A percentile compares a stretch with the other conserved stretches of the same genome.
Conservation (phyloP, 2,329 filamentous ascomycete species). For the Stagonosporopsis rhizophila region DNA sequence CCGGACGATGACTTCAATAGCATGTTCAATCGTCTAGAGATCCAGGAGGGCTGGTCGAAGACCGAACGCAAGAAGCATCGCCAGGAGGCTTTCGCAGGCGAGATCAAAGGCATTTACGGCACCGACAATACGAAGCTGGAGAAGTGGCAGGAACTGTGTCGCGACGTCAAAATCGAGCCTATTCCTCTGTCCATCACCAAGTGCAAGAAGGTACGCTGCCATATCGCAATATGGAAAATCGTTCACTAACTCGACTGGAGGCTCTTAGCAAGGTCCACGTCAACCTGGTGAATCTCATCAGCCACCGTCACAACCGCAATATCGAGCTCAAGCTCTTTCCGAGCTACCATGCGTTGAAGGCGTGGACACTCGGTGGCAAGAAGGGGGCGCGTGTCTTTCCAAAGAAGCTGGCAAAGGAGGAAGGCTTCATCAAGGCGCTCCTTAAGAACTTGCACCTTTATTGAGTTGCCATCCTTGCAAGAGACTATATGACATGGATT, state of each 20-base stretch:
- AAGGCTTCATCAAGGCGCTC: constrained; percentile 30
- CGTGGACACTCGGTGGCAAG: constrained; percentile 17
- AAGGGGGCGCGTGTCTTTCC: constrained; percentile 24
- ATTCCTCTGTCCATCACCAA: constrained; percentile 27
- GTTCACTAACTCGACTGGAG: constrained; percentile 9
- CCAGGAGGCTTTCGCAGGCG: constrained; percentile 11
- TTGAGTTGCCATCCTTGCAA: neutral
- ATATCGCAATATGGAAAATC: too few species aligned
- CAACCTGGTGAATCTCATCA: constrained; percentile 35
- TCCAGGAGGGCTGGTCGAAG: constrained; percentile 21
- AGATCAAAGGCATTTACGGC: constrained; percentile 24
- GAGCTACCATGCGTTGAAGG: constrained; percentile 20
- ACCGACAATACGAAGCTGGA: constrained; percentile 19
- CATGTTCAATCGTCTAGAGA: constrained; percentile 26
- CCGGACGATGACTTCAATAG: constrained; percentile 13
- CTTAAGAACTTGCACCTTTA: constrained; percentile 8
- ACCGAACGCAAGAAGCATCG: constrained; percentile 8
- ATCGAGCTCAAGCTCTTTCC: constrained; percentile 20
- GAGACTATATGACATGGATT: neutral
- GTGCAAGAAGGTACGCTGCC: constrained; percentile 32
- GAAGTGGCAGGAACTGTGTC: constrained; percentile 34
- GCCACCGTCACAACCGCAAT: constrained; percentile 29
- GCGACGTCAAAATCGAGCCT: constrained; percentile 20
- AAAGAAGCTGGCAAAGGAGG: constrained; percentile 28
- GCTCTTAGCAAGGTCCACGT: constrained; percentile 26